Percentiles rank a stretch among this genome's conserved stretches.
These are phyloP conservation scores for Trichoderma hamatum DNA, from an alignment of 2,329 filamentous ascomycete genomes.

Conservation along the genomic window DNA sequence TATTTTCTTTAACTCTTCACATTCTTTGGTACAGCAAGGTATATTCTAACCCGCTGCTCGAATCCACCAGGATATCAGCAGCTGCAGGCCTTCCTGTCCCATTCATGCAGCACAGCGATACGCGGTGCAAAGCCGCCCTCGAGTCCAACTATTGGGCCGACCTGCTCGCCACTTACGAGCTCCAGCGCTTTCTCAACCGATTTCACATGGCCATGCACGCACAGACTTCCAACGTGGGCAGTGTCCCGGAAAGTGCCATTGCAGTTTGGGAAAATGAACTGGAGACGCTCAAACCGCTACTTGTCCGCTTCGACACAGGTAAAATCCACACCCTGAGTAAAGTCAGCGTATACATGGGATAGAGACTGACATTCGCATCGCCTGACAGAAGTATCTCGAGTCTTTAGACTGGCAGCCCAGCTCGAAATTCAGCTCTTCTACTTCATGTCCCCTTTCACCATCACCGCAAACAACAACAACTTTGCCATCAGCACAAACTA, in stretches of 20 bases:
- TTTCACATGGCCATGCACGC: conserved; percentile 53
- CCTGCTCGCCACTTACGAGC: conserved; percentile 49
- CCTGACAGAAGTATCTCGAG: conserved; percentile 49
- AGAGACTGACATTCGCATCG: background rate
- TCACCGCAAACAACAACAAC: conserved; percentile 4
- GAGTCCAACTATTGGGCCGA: conserved; percentile 47
- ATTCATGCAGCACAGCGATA: conserved; percentile 55
- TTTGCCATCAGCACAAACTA: background rate
- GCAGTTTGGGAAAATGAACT: conserved; percentile 57
- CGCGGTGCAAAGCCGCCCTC: conserved; percentile 45
- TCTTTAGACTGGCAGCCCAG: conserved; percentile 52
- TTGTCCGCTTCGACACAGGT: conserved; percentile 54
- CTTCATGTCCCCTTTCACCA: conserved; percentile 46
- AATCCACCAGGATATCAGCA: conserved; percentile 4
- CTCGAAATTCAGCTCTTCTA: conserved; percentile 59
- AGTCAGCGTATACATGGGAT: background rate
- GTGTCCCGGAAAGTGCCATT: conserved; percentile 51
- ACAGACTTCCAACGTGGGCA: conserved; percentile 50
- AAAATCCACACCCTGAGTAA: conserved; percentile 2
- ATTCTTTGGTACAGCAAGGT: background rate
- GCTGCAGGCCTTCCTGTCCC: conserved; percentile 52
- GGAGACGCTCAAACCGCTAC: conserved; percentile 49
- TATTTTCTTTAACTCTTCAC: too few species aligned
- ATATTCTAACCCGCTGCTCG: background rate
- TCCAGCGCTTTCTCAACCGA: conserved; percentile 55